Evolutionary conservation across 1,284 basidiomycete genomes (phyloP), one percentile per base, ranked within the genome.

Genomic region (Fomitopsis betulina): DNA sequence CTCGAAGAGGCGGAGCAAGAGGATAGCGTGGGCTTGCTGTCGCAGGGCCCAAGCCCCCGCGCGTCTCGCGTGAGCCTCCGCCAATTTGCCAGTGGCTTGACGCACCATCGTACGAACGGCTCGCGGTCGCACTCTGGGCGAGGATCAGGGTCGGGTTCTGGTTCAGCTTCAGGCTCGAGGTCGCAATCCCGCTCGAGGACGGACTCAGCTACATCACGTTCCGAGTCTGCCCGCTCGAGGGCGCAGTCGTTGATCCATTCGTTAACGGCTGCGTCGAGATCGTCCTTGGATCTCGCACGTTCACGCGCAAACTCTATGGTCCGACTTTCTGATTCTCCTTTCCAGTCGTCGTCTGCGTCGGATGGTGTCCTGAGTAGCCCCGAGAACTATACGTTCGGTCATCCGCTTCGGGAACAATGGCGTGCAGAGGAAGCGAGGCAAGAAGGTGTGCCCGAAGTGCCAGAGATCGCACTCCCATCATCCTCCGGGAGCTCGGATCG

Each of bases 361-460:
- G 77, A 79, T 60, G 78, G 74, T 3, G 51, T 74, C 25, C 70
- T 71, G 47, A 84, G 82, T 63, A 80, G 77, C 53, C 76, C 75
- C 0, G 86, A 88, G 66, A 88, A 87, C 68, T 78, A 89, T 67
- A 89, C 87, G 7, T 89, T 89, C 68, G 87, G 87, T 8, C 78
- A 81, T 54, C 86, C 82, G 15, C 67, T 73, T 63, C 62, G 62
- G 59, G 68, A 64, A 63, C 59, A 66, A 64, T 64, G 63, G 66
- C 27, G 65, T 27, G 63, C 59, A 13, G 64, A 66, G 37, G 65
- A 68, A 42, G 63, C 60, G 7, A 50, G 53, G 38, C 62, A 65
- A 58, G 25, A 35, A 40, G 5, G 57, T 53, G 50, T 53, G 19
- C 53, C 62, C 15, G 53, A 58, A 40, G 50, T 61, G 40, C 8